These are phyloP conservation scores for Epichloe gansuensis DNA, from an alignment of 2,329 filamentous ascomycete species.

Conservation along the genomic window DNA sequence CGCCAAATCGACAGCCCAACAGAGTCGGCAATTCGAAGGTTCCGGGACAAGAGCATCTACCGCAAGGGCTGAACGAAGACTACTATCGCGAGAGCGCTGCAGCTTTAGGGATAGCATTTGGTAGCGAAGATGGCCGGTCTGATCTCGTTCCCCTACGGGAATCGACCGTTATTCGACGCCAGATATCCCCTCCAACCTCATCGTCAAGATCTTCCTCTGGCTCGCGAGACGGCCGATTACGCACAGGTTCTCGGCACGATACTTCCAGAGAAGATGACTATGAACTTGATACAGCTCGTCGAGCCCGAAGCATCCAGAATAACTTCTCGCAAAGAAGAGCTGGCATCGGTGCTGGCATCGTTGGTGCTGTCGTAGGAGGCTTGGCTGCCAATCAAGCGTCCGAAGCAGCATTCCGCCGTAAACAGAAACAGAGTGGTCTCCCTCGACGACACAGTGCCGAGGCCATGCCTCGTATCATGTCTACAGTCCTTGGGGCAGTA, in stretches of 20 bases:
- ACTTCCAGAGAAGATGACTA: slow-evolving; percentile 5
- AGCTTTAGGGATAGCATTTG: slow-evolving; percentile 1
- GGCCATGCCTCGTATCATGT: slow-evolving; percentile 25
- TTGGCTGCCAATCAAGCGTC: slow-evolving; percentile 38
- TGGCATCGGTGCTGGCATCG: slow-evolving; percentile 37
- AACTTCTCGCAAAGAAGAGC: slow-evolving; percentile 36
- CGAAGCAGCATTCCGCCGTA: slow-evolving; percentile 25
- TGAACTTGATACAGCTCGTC: slow-evolving; percentile 22
- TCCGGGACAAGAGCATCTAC: background rate
- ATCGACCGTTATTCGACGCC: background rate
- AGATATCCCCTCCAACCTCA: background rate
- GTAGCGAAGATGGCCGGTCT: background rate
- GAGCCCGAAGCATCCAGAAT: slow-evolving; percentile 30
- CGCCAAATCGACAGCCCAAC: background rate
- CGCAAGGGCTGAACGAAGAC: slow-evolving; percentile 1
- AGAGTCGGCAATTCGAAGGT: background rate
- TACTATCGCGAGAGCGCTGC: slow-evolving; percentile 3
- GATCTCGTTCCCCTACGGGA: background rate
- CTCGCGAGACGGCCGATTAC: slow-evolving; percentile 12
- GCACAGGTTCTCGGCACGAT: slow-evolving; percentile 3
- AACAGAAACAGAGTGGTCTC: slow-evolving; percentile 14
- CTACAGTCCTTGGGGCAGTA: slow-evolving; percentile 41
- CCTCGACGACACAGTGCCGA: slow-evolving; percentile 16
- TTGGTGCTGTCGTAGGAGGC: slow-evolving; percentile 43
- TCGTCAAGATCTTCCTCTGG: slow-evolving; percentile 15